phyloP scores from a whole-genome alignment of 306 rosid genomes.

The Fragaria nilgerrensis region DNA sequence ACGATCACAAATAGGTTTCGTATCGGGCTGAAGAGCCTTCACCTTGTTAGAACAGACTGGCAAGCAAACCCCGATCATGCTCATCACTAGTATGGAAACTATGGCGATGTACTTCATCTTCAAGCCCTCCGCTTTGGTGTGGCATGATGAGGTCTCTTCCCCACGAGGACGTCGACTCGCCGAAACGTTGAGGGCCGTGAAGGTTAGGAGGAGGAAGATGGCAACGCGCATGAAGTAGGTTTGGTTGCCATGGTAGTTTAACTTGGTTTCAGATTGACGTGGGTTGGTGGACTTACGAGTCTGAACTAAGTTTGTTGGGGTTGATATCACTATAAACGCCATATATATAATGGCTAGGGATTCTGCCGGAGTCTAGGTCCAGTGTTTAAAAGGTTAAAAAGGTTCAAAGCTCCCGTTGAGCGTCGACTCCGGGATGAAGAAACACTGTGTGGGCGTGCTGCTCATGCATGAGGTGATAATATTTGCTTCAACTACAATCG shows the following conservation, averaged over 20 bases:
- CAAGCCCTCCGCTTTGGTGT: slow-evolving; percentile 27
- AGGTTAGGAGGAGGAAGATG: slow-evolving; percentile 8
- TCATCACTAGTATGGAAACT: slow-evolving; percentile 29
- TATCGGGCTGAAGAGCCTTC: slow-evolving; percentile 44
- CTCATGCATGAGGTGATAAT: too few species aligned
- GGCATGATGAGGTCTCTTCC: slow-evolving; percentile 28
- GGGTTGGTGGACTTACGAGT: neutral
- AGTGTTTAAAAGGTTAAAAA: too few species aligned
- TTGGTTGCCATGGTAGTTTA: slow-evolving; percentile 1
- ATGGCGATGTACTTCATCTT: slow-evolving; percentile 53
- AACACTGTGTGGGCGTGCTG: neutral
- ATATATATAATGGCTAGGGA: neutral
- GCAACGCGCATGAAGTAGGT: neutral
- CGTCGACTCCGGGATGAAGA: neutral
- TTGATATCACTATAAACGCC: too few species aligned
- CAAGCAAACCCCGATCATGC: slow-evolving; percentile 48
- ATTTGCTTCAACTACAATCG: too few species aligned
- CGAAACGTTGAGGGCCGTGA: neutral
- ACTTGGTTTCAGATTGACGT: neutral
- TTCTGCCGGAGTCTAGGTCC: too few species aligned
- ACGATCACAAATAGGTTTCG: slow-evolving; percentile 41
- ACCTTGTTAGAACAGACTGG: slow-evolving; percentile 40
- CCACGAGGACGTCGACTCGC: slow-evolving; percentile 11
- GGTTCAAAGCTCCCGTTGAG: neutral
- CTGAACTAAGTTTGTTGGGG: slow-evolving; percentile 5